Evolutionary conservation across 352 stramenopile genomes (phyloP).

Genomic region (Phytopythium ostracodes): DNA sequence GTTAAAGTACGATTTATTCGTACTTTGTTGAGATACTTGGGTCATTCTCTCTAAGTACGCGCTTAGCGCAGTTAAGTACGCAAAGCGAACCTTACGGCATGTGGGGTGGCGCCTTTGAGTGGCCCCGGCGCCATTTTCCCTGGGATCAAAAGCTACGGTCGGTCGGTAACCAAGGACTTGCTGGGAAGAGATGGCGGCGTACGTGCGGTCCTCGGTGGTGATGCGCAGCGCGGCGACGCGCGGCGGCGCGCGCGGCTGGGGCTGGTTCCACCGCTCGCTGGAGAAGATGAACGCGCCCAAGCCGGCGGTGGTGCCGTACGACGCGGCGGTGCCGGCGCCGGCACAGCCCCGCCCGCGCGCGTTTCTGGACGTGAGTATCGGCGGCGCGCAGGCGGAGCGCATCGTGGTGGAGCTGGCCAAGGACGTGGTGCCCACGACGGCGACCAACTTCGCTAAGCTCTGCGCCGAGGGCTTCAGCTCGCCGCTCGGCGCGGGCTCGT

Average conservation of each 20-base stretch:
- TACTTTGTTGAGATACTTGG: not conserved
- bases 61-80: not conserved
- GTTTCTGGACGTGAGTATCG: conserved; percentile 83
- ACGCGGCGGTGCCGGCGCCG: conserved; percentile 56
- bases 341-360: conserved; percentile 54
- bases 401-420: conserved; percentile 81
- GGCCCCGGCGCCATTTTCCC: conserved; percentile 1
- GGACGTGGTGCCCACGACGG: conserved; percentile 75
- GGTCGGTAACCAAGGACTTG: not conserved
- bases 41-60: conserved; percentile 1
- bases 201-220: conserved; percentile 58
- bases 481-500: conserved; percentile 60
- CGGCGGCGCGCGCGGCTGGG: conserved; percentile 64
- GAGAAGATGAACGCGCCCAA: conserved; percentile 81
- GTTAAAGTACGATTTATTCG: not conserved
- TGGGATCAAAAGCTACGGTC: not conserved
- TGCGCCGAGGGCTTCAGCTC: conserved; percentile 68
- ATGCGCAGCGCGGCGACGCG: conserved; percentile 49
- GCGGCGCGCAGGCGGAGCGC: conserved; percentile 64
- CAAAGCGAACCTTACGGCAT: not conserved
- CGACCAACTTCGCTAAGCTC: conserved; percentile 75
- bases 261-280: conserved; percentile 82
- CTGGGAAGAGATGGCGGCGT: conserved; percentile 39
- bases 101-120: conserved; percentile 1
- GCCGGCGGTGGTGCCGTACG: conserved; percentile 50